These are phyloP conservation scores for Mycoemilia scoparia DNA, from an alignment of 192 early-diverging fungal genomes.

Conservation along the genomic window DNA sequence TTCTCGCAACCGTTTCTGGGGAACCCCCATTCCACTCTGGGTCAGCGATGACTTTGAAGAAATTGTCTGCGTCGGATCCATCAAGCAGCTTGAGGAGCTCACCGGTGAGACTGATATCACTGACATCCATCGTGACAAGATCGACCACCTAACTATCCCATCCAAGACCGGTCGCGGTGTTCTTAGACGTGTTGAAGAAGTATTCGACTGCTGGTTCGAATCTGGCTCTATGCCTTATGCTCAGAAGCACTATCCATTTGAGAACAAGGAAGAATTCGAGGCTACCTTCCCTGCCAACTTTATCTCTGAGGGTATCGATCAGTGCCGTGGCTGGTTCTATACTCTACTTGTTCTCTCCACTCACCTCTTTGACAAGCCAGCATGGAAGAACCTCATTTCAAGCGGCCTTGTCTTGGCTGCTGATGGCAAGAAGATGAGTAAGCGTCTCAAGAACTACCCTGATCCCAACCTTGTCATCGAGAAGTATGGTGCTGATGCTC, in stretches of 20 bases:
- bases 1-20: conserved; percentile 97
- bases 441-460: conserved; percentile 96
- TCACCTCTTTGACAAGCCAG: conserved; percentile 83
- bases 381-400: conserved; percentile 95
- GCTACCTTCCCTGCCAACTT: conserved; percentile 92
- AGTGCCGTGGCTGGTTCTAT: conserved; percentile 99
- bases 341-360: conserved; percentile 93
- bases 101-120: conserved; percentile 69
- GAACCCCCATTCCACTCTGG: conserved; percentile 99
- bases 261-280: conserved; percentile 80
- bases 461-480: conserved; percentile 70
- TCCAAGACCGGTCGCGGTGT: conserved; percentile 72
- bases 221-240: conserved; percentile 98
- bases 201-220: conserved; percentile 99
- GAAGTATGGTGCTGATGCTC: conserved; percentile 82
- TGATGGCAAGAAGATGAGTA: conserved; percentile 99
- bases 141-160: conserved; percentile 93
- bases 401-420: conserved; percentile 86
- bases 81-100: conserved; percentile 74
- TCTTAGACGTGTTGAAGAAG: conserved; percentile 79
- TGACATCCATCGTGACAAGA: conserved; percentile 91
- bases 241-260: conserved; percentile 98
- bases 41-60: conserved; percentile 82
- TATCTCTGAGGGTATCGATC: conserved; percentile 98
- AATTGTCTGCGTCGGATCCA: conserved; percentile 73